These are phyloP conservation scores for Neophaeococcomyces aloes DNA, from an alignment of 2,329 filamentous ascomycete species.

Conservation along the genomic window DNA sequence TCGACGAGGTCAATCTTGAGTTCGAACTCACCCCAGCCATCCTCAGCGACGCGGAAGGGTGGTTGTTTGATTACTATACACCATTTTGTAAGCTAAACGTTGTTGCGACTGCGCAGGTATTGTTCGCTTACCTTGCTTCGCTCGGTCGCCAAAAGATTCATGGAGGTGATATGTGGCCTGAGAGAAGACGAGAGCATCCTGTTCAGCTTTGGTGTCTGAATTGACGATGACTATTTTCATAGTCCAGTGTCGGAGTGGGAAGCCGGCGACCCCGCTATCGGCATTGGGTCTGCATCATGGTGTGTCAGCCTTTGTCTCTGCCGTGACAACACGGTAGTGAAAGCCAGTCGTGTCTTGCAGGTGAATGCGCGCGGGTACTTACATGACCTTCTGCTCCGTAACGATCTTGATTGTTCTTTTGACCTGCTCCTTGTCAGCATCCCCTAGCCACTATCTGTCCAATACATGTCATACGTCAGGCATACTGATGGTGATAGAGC, in stretches of 20 bases:
- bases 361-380: conserved; percentile 43
- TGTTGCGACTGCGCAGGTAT: conserved; percentile 2
- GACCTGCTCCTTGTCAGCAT: conserved; percentile 37
- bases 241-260: conserved; percentile 86
- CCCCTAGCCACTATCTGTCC: not conserved
- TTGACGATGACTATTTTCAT: conserved; percentile 68
- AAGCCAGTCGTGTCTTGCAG: not conserved
- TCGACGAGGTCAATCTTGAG: conserved; percentile 77
- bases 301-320: conserved; percentile 6
- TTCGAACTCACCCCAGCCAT: conserved; percentile 98
- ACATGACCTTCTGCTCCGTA: conserved; percentile 84
- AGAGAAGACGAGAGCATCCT: conserved; percentile 78
- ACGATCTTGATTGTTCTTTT: conserved; percentile 87
- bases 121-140: conserved; percentile 61
- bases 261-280: conserved; percentile 70
- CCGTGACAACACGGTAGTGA: conserved; percentile 16
- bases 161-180: conserved; percentile 90
- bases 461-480: conserved; percentile 32
- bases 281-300: conserved; percentile 50
- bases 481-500: conserved; percentile 27
- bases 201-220: conserved; percentile 55
- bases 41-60: conserved; percentile 81
- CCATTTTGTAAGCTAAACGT: too few species aligned
- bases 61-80: conserved; percentile 63
- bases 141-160: conserved; percentile 75